Percentiles rank a stretch among this genome's conserved stretches.
These are phyloP conservation scores for Parathielavia hyrcaniae DNA, from an alignment of 495 filamentous ascomycete genomes.

Conservation along the genomic window DNA sequence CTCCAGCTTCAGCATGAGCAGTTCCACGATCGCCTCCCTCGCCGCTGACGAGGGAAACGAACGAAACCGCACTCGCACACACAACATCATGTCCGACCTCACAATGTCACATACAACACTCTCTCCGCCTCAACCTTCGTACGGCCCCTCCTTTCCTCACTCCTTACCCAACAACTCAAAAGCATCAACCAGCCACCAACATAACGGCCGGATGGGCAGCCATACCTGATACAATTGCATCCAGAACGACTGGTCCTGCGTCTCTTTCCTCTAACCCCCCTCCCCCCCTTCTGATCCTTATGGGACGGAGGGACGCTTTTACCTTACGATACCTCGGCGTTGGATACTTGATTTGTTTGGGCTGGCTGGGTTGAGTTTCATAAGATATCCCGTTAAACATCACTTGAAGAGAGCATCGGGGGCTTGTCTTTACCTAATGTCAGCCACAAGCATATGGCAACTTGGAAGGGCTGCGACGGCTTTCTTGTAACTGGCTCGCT, in stretches of 20 bases:
- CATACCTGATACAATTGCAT: conserved; percentile 1
- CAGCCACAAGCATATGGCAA: background rate
- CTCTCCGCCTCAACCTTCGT: background rate
- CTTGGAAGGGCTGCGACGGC: too few species aligned
- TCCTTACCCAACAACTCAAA: background rate
- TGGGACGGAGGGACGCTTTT: background rate
- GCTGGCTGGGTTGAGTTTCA: conserved; percentile 11
- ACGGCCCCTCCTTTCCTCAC: background rate
- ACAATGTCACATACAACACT: background rate
- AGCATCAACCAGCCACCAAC: conserved; percentile 5
- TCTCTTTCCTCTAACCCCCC: conserved; percentile 5
- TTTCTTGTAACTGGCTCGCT: too few species aligned
- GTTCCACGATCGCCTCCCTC: background rate
- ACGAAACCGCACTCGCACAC: too few species aligned
- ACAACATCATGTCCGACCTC: too few species aligned
- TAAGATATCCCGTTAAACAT: too few species aligned
- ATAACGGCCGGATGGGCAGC: background rate
- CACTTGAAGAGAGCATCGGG: background rate
- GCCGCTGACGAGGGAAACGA: background rate
- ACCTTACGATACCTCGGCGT: conserved; percentile 4
- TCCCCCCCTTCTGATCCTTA: background rate
- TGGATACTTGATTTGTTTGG: background rate
- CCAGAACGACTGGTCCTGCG: background rate
- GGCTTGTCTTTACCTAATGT: too few species aligned
- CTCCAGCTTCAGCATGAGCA: too few species aligned